Conservation (phyloP, 2,329 filamentous ascomycete species). For the Fusarium vanettenii region DNA sequence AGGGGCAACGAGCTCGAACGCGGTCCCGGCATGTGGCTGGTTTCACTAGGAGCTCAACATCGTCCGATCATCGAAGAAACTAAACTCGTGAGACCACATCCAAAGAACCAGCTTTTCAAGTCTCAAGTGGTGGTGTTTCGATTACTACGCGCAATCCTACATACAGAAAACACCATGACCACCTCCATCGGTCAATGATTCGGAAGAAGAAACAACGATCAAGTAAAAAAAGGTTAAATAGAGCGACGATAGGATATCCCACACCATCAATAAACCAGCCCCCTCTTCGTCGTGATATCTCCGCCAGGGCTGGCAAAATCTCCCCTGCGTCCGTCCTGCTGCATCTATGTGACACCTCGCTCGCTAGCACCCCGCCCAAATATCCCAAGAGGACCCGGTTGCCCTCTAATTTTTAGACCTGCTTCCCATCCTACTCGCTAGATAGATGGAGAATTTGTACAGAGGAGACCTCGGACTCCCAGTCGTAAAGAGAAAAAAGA, state of each 20-base stretch:
- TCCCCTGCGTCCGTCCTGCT: slow-evolving; percentile 7
- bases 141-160: slow-evolving; percentile 48
- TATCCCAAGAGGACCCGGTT: slow-evolving; percentile 36
- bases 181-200: slow-evolving; percentile 31
- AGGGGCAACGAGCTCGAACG: not conserved
- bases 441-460: slow-evolving; percentile 34
- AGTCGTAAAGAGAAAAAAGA: slow-evolving; percentile 35
- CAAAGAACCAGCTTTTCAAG: slow-evolving; percentile 21
- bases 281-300: slow-evolving; percentile 20
- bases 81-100: not conserved
- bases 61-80: not conserved
- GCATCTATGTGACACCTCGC: slow-evolving; percentile 32
- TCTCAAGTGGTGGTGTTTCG: slow-evolving; percentile 40
- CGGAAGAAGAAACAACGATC: slow-evolving; percentile 41
- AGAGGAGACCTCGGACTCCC: slow-evolving; percentile 38
- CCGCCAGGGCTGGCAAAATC: slow-evolving; percentile 18
- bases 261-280: slow-evolving; percentile 31
- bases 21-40: not conserved
- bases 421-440: slow-evolving; percentile 10
- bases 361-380: slow-evolving; percentile 29
- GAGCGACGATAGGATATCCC: slow-evolving; percentile 46
- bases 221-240: slow-evolving; percentile 44
- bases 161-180: slow-evolving; percentile 42
- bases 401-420: slow-evolving; percentile 36
- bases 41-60: not conserved